phyloP scores from a whole-genome alignment of 495 filamentous ascomycete genomes.

The Bacidia rubella region DNA sequence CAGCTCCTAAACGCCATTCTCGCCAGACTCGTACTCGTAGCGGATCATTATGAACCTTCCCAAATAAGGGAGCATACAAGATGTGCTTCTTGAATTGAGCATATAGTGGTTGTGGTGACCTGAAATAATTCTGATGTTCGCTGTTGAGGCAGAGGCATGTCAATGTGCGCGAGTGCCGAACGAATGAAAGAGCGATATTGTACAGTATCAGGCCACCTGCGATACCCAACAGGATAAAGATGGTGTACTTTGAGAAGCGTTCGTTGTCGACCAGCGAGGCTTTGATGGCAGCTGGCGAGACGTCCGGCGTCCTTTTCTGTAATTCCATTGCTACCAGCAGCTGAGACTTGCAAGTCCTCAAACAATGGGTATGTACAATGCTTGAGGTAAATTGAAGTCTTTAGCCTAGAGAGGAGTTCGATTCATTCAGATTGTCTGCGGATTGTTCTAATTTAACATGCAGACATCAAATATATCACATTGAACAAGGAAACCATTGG shows the following conservation, averaged over 20 bases:
- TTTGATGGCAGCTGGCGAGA: neutral
- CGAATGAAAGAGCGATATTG: conserved; percentile 35
- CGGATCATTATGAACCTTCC: conserved; percentile 74
- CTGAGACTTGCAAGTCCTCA: neutral
- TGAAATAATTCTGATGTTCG: conserved; percentile 54
- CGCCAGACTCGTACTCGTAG: no score
- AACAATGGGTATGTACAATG: neutral
- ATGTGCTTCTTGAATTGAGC: conserved; percentile 65
- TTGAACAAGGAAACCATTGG: no score
- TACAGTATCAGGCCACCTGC: conserved; percentile 38
- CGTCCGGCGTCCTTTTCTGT: neutral
- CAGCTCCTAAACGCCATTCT: conserved; percentile 67
- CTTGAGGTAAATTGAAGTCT: neutral
- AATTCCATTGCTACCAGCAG: neutral
- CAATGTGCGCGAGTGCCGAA: conserved; percentile 59
- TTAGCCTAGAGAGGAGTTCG: neutral
- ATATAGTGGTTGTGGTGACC: conserved; percentile 30
- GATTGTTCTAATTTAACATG: no score
- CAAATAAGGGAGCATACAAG: conserved; percentile 72
- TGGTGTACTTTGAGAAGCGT: conserved; percentile 22
- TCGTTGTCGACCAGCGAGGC: conserved; percentile 18
- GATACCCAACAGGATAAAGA: conserved; percentile 38
- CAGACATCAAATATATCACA: no score
- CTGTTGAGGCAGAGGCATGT: conserved; percentile 59
- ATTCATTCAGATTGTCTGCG: no score